Percentiles rank a stretch among this genome's conserved stretches.
These are phyloP conservation scores for Neofusicoccum laricinum DNA, from an alignment of 2,329 filamentous ascomycete species.

Conservation along the genomic window DNA sequence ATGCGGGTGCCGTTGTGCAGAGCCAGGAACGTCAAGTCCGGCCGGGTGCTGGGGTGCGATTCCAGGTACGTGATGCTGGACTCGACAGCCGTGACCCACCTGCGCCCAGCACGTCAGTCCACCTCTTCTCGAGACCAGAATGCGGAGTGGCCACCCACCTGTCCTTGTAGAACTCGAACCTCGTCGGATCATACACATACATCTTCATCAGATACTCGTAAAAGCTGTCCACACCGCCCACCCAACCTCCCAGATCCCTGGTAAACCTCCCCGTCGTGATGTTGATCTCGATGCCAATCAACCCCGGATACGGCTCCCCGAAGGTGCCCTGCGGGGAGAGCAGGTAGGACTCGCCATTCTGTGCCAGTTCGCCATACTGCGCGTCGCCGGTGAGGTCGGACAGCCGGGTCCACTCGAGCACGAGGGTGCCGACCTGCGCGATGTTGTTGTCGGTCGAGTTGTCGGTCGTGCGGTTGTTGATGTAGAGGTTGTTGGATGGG, in stretches of 20 bases:
- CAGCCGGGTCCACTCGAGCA: conserved; percentile 80
- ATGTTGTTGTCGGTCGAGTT: conserved; percentile 63
- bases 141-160: conserved; percentile 31
- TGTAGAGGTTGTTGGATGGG: conserved; percentile 66
- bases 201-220: conserved; percentile 93
- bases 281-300: conserved; percentile 67
- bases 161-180: conserved; percentile 65
- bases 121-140: too few relatives aligned
- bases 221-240: conserved; percentile 73
- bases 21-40: conserved; percentile 71
- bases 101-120: not conserved
- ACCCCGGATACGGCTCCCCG: conserved; percentile 71
- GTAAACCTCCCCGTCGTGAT: conserved; percentile 65
- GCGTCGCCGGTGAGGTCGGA: conserved; percentile 69
- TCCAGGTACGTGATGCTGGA: conserved; percentile 70
- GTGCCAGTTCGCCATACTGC: conserved; percentile 64
- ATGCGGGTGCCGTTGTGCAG: conserved; percentile 49
- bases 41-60: conserved; percentile 64
- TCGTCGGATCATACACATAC: conserved; percentile 71
- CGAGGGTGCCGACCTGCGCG: conserved; percentile 72
- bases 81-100: conserved; percentile 71
- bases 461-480: conserved; percentile 52
- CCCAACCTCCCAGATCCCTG: conserved; percentile 70
- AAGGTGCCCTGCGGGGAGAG: conserved; percentile 61
- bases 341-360: conserved; percentile 67